Evolutionary conservation across 225 moss, liverwort and hornwort genomes (phyloP).

Genomic region (Polytrichum formosum): DNA sequence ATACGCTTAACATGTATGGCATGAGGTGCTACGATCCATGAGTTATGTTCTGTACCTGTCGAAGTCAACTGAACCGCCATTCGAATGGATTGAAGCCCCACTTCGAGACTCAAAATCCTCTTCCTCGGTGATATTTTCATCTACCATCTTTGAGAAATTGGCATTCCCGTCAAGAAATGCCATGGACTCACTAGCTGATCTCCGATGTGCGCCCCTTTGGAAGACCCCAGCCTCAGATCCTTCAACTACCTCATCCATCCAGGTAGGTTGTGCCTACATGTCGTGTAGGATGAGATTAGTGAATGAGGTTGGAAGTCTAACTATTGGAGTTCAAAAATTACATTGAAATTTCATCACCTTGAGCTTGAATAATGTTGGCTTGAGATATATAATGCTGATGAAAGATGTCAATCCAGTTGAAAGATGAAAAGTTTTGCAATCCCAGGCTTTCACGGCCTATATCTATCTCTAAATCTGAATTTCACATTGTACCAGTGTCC

Average conservation of each 20-base stretch:
- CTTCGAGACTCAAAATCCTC: constrained; percentile 54
- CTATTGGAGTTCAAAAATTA: too few relatives aligned
- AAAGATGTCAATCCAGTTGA: too few relatives aligned
- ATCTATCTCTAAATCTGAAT: too few relatives aligned
- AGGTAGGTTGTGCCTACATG: constrained; percentile 43
- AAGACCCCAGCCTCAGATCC: constrained; percentile 38
- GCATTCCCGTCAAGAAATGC: constrained; percentile 58
- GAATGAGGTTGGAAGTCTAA: too few relatives aligned
- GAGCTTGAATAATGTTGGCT: too few relatives aligned
- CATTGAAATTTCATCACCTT: too few relatives aligned
- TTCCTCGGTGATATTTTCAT: constrained; percentile 68
- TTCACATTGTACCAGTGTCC: too few relatives aligned
- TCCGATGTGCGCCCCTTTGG: constrained; percentile 68
- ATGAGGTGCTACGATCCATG: not conserved
- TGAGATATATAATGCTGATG: too few relatives aligned
- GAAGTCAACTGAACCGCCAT: constrained; percentile 40
- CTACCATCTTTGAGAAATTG: constrained; percentile 54
- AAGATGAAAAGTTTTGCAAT: too few relatives aligned
- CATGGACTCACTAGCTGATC: constrained; percentile 75
- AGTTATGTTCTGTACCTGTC: constrained; percentile 22
- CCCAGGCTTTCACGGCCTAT: too few relatives aligned
- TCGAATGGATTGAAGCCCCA: constrained; percentile 36
- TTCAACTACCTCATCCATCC: constrained; percentile 78
- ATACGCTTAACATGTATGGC: not conserved
- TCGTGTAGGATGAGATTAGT: not conserved